Conservation (phyloP, 345 rosid genomes). For the Euphorbia lathyris region DNA sequence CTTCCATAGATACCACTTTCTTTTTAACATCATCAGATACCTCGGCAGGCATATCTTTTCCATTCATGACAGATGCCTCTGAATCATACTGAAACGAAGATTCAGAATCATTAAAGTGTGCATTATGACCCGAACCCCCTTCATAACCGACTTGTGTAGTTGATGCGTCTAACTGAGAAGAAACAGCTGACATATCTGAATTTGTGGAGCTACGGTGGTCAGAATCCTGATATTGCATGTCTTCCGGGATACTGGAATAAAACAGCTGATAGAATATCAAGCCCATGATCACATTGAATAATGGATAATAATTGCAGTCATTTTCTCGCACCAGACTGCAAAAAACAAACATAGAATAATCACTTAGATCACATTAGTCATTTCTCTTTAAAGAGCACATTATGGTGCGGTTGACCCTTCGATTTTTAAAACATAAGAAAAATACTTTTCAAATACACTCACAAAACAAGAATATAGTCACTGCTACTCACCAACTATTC, state of each 20-base stretch:
- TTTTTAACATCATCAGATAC: conserved; percentile 13
- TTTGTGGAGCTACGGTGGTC: conserved; percentile 18
- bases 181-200: conserved; percentile 22
- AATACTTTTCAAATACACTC: background rate
- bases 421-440: background rate
- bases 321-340: conserved; percentile 55
- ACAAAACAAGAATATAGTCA: background rate
- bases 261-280: conserved; percentile 61
- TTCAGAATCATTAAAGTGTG: conserved; percentile 28
- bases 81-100: conserved; percentile 38
- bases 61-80: conserved; percentile 63
- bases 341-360: conserved; percentile 12
- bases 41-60: conserved; percentile 26
- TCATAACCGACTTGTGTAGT: conserved; percentile 25
- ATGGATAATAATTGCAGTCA: conserved; percentile 44
- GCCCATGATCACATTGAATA: conserved; percentile 50
- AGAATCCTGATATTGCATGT: conserved; percentile 38
- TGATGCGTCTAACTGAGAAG: conserved; percentile 12
- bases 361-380: background rate
- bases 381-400: background rate
- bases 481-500: background rate
- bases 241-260: conserved; percentile 42
- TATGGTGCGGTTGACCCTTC: background rate
- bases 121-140: conserved; percentile 30
- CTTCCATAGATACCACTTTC: conserved; percentile 26